Percentiles rank a stretch among this genome's conserved stretches.
phyloP scores from a whole-genome alignment of 306 rosid species.

The Delonix regia region DNA sequence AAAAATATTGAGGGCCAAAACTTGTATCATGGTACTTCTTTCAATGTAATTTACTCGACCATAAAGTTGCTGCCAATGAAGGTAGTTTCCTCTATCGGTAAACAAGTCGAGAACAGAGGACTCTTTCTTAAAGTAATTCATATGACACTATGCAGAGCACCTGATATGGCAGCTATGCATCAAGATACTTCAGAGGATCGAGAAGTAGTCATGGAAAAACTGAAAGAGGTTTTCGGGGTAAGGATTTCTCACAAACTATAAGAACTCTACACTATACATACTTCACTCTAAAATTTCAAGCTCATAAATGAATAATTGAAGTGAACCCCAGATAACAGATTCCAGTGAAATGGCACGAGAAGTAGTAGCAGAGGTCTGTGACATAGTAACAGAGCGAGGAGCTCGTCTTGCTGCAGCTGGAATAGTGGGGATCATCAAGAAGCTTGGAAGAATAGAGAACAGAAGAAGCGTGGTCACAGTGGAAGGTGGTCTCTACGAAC shows the following conservation, averaged over 20 bases:
- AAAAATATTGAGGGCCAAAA: no score
- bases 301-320: neutral
- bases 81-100: no score
- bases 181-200: constrained; percentile 74
- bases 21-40: no score
- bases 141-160: constrained; percentile 41
- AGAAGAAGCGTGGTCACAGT: constrained; percentile 62
- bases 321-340: constrained; percentile 43
- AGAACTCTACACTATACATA: no score
- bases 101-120: neutral
- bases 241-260: constrained; percentile 4
- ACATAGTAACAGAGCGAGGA: constrained; percentile 68
- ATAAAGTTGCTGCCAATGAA: no score
- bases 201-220: constrained; percentile 60
- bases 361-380: constrained; percentile 72
- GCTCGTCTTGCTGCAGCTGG: constrained; percentile 75
- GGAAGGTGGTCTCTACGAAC: constrained; percentile 77
- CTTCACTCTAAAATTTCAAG: no score
- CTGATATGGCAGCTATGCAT: constrained; percentile 79
- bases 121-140: neutral
- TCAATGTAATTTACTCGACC: no score
- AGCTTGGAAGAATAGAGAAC: constrained; percentile 58
- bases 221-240: constrained; percentile 63
- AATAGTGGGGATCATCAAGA: constrained; percentile 66
- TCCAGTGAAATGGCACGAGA: constrained; percentile 51